Evolutionary conservation across 78 protist genomes (phyloP).

Genomic region (Blattamonas nauphoetae): DNA sequence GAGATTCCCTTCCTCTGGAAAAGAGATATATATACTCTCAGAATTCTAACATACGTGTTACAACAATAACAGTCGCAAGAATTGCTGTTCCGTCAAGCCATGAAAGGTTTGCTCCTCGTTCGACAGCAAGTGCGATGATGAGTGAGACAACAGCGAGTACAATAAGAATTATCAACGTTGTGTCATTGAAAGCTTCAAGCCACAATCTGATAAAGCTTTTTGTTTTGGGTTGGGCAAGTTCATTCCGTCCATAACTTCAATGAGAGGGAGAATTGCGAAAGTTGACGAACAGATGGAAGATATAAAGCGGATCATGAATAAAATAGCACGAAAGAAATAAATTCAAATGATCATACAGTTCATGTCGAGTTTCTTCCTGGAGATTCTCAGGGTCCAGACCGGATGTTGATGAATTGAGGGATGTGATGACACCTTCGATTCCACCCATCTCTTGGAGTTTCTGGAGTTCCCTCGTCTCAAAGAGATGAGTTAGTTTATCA

Average conservation of each 20-base stretch:
- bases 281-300: not conserved
- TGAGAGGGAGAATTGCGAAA: not conserved
- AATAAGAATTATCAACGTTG: slow-evolving; percentile 8
- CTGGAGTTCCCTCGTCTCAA: too few species aligned
- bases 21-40: slow-evolving; percentile 25
- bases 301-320: not conserved
- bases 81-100: slow-evolving; percentile 62
- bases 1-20: slow-evolving; percentile 26
- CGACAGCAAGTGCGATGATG: not conserved
- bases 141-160: slow-evolving; percentile 14
- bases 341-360: not conserved
- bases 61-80: slow-evolving; percentile 44
- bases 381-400: not conserved
- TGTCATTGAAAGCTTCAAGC: slow-evolving; percentile 20
- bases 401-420: not conserved
- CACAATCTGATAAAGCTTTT: not conserved
- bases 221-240: not conserved
- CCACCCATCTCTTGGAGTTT: too few species aligned
- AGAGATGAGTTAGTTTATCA: too few species aligned
- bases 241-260: not conserved
- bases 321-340: not conserved
- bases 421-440: not conserved
- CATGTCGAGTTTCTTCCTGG: not conserved
- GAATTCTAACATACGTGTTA: slow-evolving; percentile 23
- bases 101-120: not conserved